A percentile compares a stretch with the other conserved stretches of the same genome.
phyloP scores from a whole-genome alignment of 371 early-diverging fungal species.

The Apophysomyces trapeziformis region DNA sequence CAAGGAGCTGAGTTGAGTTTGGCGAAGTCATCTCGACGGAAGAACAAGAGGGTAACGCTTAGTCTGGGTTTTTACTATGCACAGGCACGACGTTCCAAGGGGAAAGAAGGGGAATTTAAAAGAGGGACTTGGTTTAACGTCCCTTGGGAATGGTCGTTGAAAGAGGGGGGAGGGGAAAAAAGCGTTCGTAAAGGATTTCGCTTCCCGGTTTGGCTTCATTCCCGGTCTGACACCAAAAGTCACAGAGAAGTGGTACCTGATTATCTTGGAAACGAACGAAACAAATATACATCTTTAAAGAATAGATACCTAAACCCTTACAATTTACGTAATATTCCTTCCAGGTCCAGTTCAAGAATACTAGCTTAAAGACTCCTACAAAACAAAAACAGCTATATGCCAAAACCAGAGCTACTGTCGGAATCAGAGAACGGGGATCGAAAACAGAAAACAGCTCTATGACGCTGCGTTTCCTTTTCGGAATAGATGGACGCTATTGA shows the following conservation, averaged over 20 bases:
- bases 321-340: too few species aligned
- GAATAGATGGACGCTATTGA: too few species aligned
- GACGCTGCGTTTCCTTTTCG: too few species aligned
- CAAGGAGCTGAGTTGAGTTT: slow-evolving; percentile 30
- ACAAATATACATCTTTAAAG: too few species aligned
- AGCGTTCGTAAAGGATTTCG: neutral
- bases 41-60: slow-evolving; percentile 13
- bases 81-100: slow-evolving; percentile 12
- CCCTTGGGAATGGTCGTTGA: neutral
- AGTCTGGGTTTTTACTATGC: slow-evolving; percentile 9
- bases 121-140: slow-evolving; percentile 8
- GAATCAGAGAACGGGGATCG: too few species aligned
- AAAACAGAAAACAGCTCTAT: too few species aligned
- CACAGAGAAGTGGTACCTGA: neutral
- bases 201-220: neutral
- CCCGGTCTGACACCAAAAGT: slow-evolving; percentile 2
- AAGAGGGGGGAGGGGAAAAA: slow-evolving; percentile 1
- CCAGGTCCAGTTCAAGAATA: too few species aligned
- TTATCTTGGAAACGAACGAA: too few species aligned
- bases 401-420: too few species aligned
- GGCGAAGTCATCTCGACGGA: slow-evolving; percentile 24
- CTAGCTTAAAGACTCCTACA: too few species aligned
- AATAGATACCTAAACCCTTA: too few species aligned
- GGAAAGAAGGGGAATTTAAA: slow-evolving; percentile 3
- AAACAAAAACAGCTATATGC: too few species aligned